These are phyloP conservation scores for Ganoderma leucocontextum DNA, from an alignment of 1,284 basidiomycete species.

Conservation along the genomic window DNA sequence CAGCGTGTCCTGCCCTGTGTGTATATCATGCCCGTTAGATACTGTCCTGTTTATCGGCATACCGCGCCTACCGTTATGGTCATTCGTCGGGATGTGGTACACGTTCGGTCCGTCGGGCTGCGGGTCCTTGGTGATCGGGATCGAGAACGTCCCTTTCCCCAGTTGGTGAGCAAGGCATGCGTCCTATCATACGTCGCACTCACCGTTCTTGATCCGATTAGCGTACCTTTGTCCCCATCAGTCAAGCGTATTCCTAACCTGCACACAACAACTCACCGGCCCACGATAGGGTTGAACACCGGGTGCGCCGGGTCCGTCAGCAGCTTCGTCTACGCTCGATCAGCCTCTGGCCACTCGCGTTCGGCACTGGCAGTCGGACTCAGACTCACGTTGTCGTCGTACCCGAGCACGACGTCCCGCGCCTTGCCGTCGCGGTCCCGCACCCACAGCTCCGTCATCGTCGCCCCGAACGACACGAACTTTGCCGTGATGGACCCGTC, in stretches of 20 bases:
- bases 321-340: conserved; percentile 41
- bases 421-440: conserved; percentile 54
- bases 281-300: conserved; percentile 59
- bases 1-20: conserved; percentile 51
- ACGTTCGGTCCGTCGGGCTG: conserved; percentile 54
- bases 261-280: conserved; percentile 43
- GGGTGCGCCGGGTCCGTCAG: conserved; percentile 57
- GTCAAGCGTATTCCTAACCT: neutral
- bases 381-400: conserved; percentile 56
- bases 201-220: conserved; percentile 61
- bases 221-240: conserved; percentile 46
- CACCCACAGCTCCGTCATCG: conserved; percentile 60
- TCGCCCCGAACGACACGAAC: conserved; percentile 61
- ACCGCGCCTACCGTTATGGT: conserved; percentile 47
- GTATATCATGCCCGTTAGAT: conserved; percentile 26
- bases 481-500: conserved; percentile 62
- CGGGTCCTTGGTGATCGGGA: conserved; percentile 59
- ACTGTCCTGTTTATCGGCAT: conserved; percentile 9
- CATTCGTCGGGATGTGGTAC: conserved; percentile 60
- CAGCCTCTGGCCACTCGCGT: neutral
- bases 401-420: conserved; percentile 59
- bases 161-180: neutral
- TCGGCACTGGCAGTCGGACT: neutral
- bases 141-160: conserved; percentile 57
- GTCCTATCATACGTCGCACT: too few relatives aligned